Percentiles rank a stretch among this genome's conserved stretches.
Conservation (phyloP, 192 early-diverging fungal species). For the Entomortierella lignicola region DNA sequence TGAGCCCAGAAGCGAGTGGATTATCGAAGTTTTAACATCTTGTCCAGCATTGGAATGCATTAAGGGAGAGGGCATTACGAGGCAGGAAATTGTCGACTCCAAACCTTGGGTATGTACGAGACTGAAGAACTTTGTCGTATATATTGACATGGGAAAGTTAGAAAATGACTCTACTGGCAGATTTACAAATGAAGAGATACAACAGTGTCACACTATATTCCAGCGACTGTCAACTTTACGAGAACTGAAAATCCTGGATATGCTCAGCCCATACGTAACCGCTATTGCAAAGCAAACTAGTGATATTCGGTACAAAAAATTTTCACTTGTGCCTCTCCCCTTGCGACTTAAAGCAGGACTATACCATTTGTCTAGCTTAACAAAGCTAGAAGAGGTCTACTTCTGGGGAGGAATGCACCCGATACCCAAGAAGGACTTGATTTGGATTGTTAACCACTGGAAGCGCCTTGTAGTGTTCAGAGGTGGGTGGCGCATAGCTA, state of each 20-base stretch:
- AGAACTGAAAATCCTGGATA: not conserved
- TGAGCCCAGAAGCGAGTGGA: not conserved
- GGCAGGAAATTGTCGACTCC: not conserved
- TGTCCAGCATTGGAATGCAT: constrained; percentile 3
- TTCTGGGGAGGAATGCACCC: constrained; percentile 12
- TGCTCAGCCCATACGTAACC: not conserved
- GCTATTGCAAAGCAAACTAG: not conserved
- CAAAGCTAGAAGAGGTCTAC: not conserved
- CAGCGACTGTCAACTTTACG: not conserved
- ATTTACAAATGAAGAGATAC: not conserved
- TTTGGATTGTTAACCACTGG: constrained; percentile 20
- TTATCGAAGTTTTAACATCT: not conserved
- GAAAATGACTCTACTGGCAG: not conserved
- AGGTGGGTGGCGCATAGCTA: not conserved
- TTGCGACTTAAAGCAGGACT: constrained; percentile 8
- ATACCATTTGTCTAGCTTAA: not conserved
- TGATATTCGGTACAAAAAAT: too few relatives aligned
- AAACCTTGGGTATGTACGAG: constrained; percentile 13
- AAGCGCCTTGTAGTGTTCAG: not conserved
- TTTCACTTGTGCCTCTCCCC: not conserved
- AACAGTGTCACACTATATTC: constrained; percentile 1
- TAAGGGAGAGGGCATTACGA: not conserved
- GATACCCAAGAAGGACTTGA: not conserved
- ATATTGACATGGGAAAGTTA: constrained; percentile 8
- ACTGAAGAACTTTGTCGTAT: not conserved